Evolutionary conservation across 2,329 filamentous ascomycete genomes (phyloP).

Genomic region (Decorospora gaudefroyi): DNA sequence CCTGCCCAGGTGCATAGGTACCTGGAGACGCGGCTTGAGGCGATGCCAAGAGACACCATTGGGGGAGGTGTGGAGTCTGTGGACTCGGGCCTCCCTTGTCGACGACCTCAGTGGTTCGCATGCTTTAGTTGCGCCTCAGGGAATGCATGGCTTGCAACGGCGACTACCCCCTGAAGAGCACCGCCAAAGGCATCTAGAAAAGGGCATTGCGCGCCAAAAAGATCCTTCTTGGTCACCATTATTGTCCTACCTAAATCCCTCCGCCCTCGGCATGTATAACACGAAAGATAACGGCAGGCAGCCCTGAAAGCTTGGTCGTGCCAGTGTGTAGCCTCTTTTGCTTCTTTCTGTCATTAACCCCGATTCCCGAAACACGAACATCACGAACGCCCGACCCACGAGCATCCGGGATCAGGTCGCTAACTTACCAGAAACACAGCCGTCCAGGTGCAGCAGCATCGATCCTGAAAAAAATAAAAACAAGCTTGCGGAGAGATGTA

Average conservation of each 20-base stretch:
- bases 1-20: too few relatives aligned
- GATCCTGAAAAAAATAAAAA: too few relatives aligned
- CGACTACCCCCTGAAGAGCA: too few relatives aligned
- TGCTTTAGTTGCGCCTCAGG: constrained; percentile 1
- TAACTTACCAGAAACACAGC: constrained; percentile 1
- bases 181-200: too few relatives aligned
- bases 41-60: constrained; percentile 16
- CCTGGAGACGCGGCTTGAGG: constrained; percentile 16
- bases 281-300: too few relatives aligned
- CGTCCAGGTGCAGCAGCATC: constrained; percentile 2
- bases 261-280: background rate
- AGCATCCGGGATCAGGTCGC: constrained; percentile 5
- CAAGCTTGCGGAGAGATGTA: constrained; percentile 17
- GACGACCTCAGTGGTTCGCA: constrained; percentile 9
- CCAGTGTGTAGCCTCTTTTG: too few relatives aligned
- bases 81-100: constrained; percentile 6
- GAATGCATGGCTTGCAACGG: constrained; percentile 3
- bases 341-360: too few relatives aligned
- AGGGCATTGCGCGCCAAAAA: constrained; percentile 6
- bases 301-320: too few relatives aligned
- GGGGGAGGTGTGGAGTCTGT: constrained; percentile 8
- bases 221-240: background rate
- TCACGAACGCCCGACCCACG: background rate
- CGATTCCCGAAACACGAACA: background rate
- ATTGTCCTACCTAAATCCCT: constrained; percentile 1